These are phyloP conservation scores for Lachnellula occidentalis DNA, from an alignment of 2,329 filamentous ascomycete genomes.

Conservation along the genomic window DNA sequence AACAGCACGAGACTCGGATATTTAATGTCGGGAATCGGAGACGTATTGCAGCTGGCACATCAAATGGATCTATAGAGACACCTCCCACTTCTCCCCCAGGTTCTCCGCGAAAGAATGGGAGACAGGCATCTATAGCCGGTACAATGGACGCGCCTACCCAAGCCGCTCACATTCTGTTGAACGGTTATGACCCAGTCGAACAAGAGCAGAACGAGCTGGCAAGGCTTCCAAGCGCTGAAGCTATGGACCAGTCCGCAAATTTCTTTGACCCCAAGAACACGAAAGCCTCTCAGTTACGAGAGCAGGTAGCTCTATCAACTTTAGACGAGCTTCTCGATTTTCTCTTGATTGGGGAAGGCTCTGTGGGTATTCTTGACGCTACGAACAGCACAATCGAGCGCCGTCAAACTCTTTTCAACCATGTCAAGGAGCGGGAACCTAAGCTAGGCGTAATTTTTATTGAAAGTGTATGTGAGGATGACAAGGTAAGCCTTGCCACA, in stretches of 20 bases:
- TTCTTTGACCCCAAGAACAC: slow-evolving; percentile 94
- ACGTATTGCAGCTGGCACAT: slow-evolving; percentile 65
- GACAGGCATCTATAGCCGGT: slow-evolving; percentile 14
- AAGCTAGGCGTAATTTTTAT: slow-evolving; percentile 90
- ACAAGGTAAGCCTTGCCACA: slow-evolving; percentile 43
- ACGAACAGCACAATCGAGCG: slow-evolving; percentile 93
- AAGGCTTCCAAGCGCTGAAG: slow-evolving; percentile 35
- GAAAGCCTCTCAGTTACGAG: slow-evolving; percentile 73
- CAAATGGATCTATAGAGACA: slow-evolving; percentile 21
- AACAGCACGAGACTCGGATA: slow-evolving; percentile 91
- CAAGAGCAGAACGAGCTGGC: slow-evolving; percentile 16
- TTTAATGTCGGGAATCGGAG: slow-evolving; percentile 96
- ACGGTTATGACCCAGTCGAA: slow-evolving; percentile 36
- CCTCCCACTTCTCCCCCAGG: slow-evolving; percentile 14
- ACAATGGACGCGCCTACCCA: slow-evolving; percentile 38
- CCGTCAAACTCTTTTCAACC: slow-evolving; percentile 75
- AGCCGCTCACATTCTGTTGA: slow-evolving; percentile 53
- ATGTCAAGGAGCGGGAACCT: slow-evolving; percentile 76
- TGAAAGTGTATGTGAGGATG: slow-evolving; percentile 86
- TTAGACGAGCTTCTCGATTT: slow-evolving; percentile 90
- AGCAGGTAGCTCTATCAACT: slow-evolving; percentile 88
- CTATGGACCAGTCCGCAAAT: slow-evolving; percentile 79
- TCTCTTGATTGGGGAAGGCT: slow-evolving; percentile 73
- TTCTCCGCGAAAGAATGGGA: slow-evolving; percentile 25
- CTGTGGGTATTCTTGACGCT: slow-evolving; percentile 91